Base-by-base conservation (phyloP, 2,329 filamentous ascomycete species). In the Claviceps sp. region DNA sequence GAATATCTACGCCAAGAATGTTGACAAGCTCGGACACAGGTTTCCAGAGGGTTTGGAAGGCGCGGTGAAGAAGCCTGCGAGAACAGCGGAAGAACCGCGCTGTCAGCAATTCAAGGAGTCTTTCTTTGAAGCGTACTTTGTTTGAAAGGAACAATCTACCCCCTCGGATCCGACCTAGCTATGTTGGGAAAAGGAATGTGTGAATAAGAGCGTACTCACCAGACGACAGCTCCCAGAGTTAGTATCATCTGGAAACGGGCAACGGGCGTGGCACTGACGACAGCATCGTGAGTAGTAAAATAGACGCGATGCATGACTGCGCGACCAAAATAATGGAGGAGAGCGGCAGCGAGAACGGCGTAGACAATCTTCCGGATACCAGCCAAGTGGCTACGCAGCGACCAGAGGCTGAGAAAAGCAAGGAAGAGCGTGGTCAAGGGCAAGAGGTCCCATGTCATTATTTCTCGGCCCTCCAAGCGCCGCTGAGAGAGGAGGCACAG, bases 1-100 rank as follows among this genome's bases (percentile, higher is more conserved):
- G 93, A 49, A 98, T 91, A 64, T 98, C 93, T 65, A 97, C 84
- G 54, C 91, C 90, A 47, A 98, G 81, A 48, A 96, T 87, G 60
- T 84, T 84, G 61, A 97, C 90, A 47, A 98, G 80, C 57, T 95
- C 84, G 53, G 91, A 87, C 52, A 95, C 89, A 24, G 91, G 89
- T 61, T 91, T 95, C 70, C 87, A 85, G 51, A 96, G 76, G 40
- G 94, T 93, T 65, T 90, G 87, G 72, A 86, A 89, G 55, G 89
- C 87, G 64, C 93, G 84, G 66, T 87, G 85, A 54, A 89, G 75
- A 55, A 95, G 78, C 89, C 88, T 93, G 38, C 7, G 51, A 37
- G 47, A 36, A 50, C 9, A 43, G 24, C 16, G 24, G 9, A 44
- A 37, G 36, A 4, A 14, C 14, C 36, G 38, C n/a, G 2, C 24